Evolutionary conservation across 2,329 filamentous ascomycete genomes (phyloP), one percentile per base, ranked within the genome.

Genomic region (Blastomyces parvus): DNA sequence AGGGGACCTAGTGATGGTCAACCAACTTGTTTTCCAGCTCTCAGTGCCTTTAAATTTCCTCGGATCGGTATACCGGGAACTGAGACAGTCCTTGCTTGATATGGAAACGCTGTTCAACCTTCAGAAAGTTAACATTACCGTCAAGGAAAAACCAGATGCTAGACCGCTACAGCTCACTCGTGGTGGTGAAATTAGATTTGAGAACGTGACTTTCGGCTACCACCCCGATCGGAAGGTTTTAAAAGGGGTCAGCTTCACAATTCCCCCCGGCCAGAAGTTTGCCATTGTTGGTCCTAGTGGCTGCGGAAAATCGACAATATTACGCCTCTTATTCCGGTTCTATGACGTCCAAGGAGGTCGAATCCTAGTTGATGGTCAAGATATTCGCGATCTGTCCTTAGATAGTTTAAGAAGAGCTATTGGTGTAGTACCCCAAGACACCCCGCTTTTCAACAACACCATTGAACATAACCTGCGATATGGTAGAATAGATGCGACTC

Each of bases 81-180:
- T 99, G 62, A 85, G 94, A 63, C 94, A 99, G 78, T 96, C 91
- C 27, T 82, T 99, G 55, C 82, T 99, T 42, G 95, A 99, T 74
- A 99, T 99, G 94, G 94, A 97, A 77, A 97, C 94, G 0, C 83
- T 99, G 6, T 99, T 99, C 81, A 96, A 90, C 74, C 82, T 99
- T 40, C 94, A 99, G 76, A 97, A 96, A 74, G 93, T 97, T 72
- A 96, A 97, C 69, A 87, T 97, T 14, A 86, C 84, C 46, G 89
- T 99, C 72, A 87, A 85, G 69, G 92, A 99, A 70, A 82, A 84
- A 62, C 84, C 88, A 1, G 80, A 89, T 70, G 91, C 93, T 0
- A 86, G 87, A 71, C 82, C 88, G 0, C 82, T 99, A 0, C 77
- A 83, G 9, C 82, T 99, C 17, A 82, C 82, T 53, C 85, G 83